Evolutionary conservation across 2,329 filamentous ascomycete genomes (phyloP).

Genomic region (Arthroderma sp.): DNA sequence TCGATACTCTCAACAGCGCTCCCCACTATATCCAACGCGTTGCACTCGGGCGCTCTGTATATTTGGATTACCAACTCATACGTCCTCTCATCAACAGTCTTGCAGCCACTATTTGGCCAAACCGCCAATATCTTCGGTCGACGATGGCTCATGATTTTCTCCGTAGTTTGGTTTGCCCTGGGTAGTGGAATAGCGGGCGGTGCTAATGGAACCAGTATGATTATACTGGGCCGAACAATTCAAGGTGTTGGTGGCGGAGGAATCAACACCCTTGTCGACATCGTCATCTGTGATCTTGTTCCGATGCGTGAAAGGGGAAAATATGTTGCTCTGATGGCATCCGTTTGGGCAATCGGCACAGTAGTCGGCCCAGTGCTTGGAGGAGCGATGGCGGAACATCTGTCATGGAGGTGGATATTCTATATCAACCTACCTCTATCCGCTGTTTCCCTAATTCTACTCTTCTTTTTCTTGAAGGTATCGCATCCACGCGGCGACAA

Average conservation of each 20-base stretch:
- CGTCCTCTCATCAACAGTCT: slow-evolving; percentile 14
- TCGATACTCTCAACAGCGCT: slow-evolving; percentile 28
- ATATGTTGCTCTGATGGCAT: slow-evolving; percentile 21
- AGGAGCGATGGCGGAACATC: slow-evolving; percentile 11
- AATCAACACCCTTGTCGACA: slow-evolving; percentile 35
- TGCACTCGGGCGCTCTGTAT: slow-evolving; percentile 19
- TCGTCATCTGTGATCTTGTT: slow-evolving; percentile 41
- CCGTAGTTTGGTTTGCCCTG: slow-evolving; percentile 34
- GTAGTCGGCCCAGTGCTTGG: slow-evolving; percentile 12
- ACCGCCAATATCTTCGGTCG: slow-evolving; percentile 40
- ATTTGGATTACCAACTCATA: slow-evolving; percentile 23
- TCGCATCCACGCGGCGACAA: slow-evolving; percentile 13
- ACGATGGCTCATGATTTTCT: slow-evolving; percentile 25
- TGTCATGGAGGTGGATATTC: slow-evolving; percentile 11
- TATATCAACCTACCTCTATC: slow-evolving; percentile 8
- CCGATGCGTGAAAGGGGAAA: slow-evolving; percentile 28
- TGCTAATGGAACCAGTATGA: slow-evolving; percentile 28
- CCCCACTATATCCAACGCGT: slow-evolving; percentile 22
- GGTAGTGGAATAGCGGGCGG: slow-evolving; percentile 41
- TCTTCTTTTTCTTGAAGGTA: slow-evolving; percentile 32
- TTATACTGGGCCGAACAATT: slow-evolving; percentile 36
- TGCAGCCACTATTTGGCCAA: slow-evolving; percentile 41
- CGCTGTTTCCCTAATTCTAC: slow-evolving; percentile 9
- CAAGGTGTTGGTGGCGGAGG: slow-evolving; percentile 40
- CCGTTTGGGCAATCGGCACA: slow-evolving; percentile 35